Evolutionary conservation across 139 green algal genomes (phyloP).

Genomic region (Yamagishiella unicocca): DNA sequence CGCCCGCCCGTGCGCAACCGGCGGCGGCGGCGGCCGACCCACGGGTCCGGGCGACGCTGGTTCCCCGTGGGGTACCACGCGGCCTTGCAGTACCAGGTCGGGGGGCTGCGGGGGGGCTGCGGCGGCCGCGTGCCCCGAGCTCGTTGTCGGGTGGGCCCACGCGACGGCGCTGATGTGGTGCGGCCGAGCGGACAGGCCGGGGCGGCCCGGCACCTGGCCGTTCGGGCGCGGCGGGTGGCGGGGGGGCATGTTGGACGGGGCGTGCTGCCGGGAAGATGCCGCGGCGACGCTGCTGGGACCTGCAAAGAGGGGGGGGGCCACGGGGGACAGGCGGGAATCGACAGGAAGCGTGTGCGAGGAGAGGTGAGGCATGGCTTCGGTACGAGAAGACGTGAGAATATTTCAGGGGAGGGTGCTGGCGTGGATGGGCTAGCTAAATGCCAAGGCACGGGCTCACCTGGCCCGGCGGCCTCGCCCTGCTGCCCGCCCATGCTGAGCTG

Average conservation of each 20-base stretch:
- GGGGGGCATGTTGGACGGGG: background rate
- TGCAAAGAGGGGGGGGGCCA: background rate
- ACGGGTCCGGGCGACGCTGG: background rate
- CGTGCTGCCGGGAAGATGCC: background rate
- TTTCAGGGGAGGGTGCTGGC: no score
- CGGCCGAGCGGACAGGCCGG: background rate
- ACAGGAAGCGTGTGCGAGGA: no score
- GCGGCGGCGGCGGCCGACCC: background rate
- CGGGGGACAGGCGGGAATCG: background rate
- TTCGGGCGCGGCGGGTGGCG: conserved; percentile 4
- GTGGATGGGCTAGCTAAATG: no score
- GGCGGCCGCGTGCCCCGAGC: background rate
- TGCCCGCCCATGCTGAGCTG: background rate
- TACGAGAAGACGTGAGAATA: no score
- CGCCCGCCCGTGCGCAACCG: background rate
- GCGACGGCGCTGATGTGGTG: background rate
- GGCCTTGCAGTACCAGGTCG: conserved; percentile 24
- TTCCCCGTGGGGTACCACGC: background rate
- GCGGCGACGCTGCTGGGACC: conserved; percentile 1
- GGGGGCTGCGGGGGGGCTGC: background rate
- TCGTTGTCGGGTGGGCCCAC: background rate
- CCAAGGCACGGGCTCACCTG: conserved; percentile 15
- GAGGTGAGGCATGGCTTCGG: no score
- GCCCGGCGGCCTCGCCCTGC: background rate
- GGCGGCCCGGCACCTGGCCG: background rate